Evolutionary conservation across 345 rosid genomes (phyloP).

Genomic region (Litchi chinensis): DNA sequence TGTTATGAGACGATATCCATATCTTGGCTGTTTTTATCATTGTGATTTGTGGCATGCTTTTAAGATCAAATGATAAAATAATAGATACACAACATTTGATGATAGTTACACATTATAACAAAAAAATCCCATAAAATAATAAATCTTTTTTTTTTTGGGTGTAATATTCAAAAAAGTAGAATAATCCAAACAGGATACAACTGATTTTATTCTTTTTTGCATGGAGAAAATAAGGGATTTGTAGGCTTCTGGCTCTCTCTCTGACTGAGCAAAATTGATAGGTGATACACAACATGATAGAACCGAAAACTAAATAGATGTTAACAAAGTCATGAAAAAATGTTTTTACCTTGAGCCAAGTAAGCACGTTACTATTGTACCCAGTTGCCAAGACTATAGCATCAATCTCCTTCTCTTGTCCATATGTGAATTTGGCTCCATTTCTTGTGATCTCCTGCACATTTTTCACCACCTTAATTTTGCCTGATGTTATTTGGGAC

Average conservation of each 20-base stretch:
- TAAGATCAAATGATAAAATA: too few relatives aligned
- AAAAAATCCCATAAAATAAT: too few relatives aligned
- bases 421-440: constrained; percentile 79
- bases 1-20: too few relatives aligned
- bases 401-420: constrained; percentile 71
- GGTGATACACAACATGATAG: constrained; percentile 42
- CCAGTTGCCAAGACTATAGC: constrained; percentile 89
- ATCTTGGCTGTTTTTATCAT: too few relatives aligned
- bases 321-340: constrained; percentile 11
- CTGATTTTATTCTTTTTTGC: constrained; percentile 38
- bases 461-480: constrained; percentile 73
- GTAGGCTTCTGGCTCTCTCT: constrained; percentile 32
- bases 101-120: too few relatives aligned
- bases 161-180: constrained; percentile 3
- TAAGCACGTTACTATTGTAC: constrained; percentile 82
- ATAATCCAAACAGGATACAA: constrained; percentile 25
- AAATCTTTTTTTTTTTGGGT: too few relatives aligned
- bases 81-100: too few relatives aligned
- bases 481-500: constrained; percentile 66
- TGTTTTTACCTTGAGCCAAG: constrained; percentile 80
- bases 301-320: constrained; percentile 36
- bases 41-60: too few relatives aligned
- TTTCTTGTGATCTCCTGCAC: constrained; percentile 67
- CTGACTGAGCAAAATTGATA: constrained; percentile 32
- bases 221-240: constrained; percentile 42